Evolutionary conservation across 1,284 basidiomycete genomes (phyloP).

Genomic region (Ustilago trichophora): DNA sequence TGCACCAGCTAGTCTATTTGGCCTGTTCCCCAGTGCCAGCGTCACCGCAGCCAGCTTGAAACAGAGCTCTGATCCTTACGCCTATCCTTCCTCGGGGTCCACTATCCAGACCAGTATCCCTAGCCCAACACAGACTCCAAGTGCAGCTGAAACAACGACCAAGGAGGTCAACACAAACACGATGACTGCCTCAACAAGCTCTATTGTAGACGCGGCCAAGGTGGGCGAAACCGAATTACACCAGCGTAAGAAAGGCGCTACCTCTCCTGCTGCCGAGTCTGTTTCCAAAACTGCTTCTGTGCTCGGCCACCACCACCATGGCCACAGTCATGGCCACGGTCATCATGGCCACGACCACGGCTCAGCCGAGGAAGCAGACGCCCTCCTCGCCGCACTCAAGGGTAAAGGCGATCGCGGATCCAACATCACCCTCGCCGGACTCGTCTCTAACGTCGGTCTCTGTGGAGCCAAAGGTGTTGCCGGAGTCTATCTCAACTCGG

Average conservation of each 20-base stretch:
- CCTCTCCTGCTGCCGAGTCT: background rate
- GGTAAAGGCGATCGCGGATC: slow-evolving; percentile 61
- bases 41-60: slow-evolving; percentile 33
- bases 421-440: slow-evolving; percentile 71
- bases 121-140: background rate
- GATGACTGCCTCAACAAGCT: slow-evolving; percentile 14
- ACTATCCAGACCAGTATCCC: slow-evolving; percentile 10
- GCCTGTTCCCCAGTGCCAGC: slow-evolving; percentile 34
- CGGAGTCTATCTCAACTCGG: slow-evolving; percentile 74
- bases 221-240: slow-evolving; percentile 17
- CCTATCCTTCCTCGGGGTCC: slow-evolving; percentile 4
- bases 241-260: slow-evolving; percentile 14
- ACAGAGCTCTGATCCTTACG: slow-evolving; percentile 18
- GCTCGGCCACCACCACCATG: slow-evolving; percentile 17
- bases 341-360: slow-evolving; percentile 62
- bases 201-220: slow-evolving; percentile 26
- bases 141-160: background rate
- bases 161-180: background rate
- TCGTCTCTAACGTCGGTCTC: slow-evolving; percentile 84
- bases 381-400: slow-evolving; percentile 61
- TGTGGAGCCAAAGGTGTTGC: slow-evolving; percentile 80
- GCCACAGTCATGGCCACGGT: slow-evolving; percentile 32
- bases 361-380: slow-evolving; percentile 64
- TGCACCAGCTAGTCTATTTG: slow-evolving; percentile 45
- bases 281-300: slow-evolving; percentile 8